Conservation (phyloP, 2,329 filamentous ascomycete genomes). For the Aspergillus transmontanensis region DNA sequence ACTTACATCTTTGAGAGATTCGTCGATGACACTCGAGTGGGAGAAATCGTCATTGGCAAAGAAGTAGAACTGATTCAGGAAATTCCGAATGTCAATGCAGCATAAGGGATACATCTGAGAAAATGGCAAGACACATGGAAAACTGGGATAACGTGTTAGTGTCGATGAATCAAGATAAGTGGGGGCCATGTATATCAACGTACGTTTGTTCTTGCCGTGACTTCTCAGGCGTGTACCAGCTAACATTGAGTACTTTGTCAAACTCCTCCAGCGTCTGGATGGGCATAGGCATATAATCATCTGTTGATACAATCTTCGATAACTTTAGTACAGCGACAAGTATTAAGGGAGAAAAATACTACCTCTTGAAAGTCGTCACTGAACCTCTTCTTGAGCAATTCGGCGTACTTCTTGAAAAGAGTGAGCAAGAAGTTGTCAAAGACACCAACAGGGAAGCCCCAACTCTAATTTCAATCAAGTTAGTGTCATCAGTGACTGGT, state of each 20-base stretch:
- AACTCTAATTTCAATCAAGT: slow-evolving; percentile 59
- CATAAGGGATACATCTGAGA: slow-evolving; percentile 99
- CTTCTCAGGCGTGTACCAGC: slow-evolving; percentile 90
- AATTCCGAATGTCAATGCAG: slow-evolving; percentile 97
- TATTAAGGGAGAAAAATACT: slow-evolving; percentile 14
- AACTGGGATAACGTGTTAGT: slow-evolving; percentile 53
- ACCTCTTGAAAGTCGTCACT: slow-evolving; percentile 95
- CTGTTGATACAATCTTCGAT: slow-evolving; percentile 70
- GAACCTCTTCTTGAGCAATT: slow-evolving; percentile 85
- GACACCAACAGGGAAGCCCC: slow-evolving; percentile 81
- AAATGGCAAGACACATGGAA: slow-evolving; percentile 94
- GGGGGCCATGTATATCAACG: slow-evolving; percentile 47
- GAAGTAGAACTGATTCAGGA: slow-evolving; percentile 96
- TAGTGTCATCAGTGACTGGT: background rate
- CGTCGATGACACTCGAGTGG: slow-evolving; percentile 85
- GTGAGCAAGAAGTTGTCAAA: slow-evolving; percentile 85
- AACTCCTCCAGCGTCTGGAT: slow-evolving; percentile 90
- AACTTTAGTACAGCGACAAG: slow-evolving; percentile 12
- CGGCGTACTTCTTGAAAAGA: slow-evolving; percentile 91
- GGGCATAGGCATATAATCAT: slow-evolving; percentile 99
- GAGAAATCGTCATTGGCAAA: slow-evolving; percentile 97
- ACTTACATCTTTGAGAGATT: slow-evolving; percentile 75
- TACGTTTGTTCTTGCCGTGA: slow-evolving; percentile 69
- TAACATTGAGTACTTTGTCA: slow-evolving; percentile 92
- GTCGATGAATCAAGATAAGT: background rate